Conservation (phyloP, 2,329 filamentous ascomycete species). For the Ophiocordyceps camponoti-saundersi region DNA sequence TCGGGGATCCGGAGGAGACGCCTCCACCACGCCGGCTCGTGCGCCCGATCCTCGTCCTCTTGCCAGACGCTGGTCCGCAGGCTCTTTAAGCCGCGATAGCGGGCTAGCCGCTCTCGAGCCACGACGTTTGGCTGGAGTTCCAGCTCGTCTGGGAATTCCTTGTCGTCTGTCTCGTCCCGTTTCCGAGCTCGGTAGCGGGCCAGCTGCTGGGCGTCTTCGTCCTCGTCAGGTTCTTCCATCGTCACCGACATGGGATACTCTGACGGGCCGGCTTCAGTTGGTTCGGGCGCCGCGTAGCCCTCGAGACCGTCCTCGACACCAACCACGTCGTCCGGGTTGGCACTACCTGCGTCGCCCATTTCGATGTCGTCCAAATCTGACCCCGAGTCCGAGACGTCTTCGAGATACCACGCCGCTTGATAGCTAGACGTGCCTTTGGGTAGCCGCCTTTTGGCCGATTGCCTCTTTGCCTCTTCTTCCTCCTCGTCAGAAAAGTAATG, state of each 20-base stretch:
- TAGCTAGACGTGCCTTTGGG: constrained; percentile 88
- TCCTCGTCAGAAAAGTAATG: constrained; percentile 95
- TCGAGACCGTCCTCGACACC: constrained; percentile 74
- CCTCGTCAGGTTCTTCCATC: constrained; percentile 75
- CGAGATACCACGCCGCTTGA: constrained; percentile 85
- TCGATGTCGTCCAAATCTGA: constrained; percentile 64
- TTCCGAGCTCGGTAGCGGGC: constrained; percentile 66
- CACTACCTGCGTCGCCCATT: constrained; percentile 40
- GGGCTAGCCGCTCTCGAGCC: constrained; percentile 67
- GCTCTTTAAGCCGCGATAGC: constrained; percentile 86
- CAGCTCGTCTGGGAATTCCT: constrained; percentile 94
- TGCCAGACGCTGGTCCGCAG: constrained; percentile 79
- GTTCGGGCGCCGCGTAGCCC: constrained; percentile 45
- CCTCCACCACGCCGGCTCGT: constrained; percentile 82
- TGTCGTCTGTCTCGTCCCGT: constrained; percentile 68
- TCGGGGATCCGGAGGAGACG: constrained; percentile 76
- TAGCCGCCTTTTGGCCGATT: constrained; percentile 49
- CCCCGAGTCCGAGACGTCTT: constrained; percentile 65
- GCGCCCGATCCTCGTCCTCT: constrained; percentile 66
- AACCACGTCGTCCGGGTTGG: constrained; percentile 28
- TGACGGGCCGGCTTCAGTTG: constrained; percentile 64
- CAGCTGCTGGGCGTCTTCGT: constrained; percentile 59
- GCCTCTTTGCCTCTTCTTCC: constrained; percentile 25
- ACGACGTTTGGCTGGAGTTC: constrained; percentile 79
- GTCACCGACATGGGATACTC: constrained; percentile 91